Percentiles rank a stretch among this genome's conserved stretches.
phyloP scores from a whole-genome alignment of 352 stramenopile species.

The Saprolegnia parasitica region DNA sequence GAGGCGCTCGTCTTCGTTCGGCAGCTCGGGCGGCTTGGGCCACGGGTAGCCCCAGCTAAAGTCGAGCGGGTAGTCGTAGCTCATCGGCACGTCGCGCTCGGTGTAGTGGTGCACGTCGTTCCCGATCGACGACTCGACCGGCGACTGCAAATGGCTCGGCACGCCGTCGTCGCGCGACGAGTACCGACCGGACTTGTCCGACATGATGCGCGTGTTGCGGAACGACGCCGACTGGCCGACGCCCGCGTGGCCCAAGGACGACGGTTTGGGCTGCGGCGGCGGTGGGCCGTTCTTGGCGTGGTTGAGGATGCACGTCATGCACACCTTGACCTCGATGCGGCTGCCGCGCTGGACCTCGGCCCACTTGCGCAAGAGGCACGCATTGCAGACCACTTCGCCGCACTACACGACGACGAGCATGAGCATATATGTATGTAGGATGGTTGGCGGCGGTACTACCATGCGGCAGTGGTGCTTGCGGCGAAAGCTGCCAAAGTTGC shows the following conservation, averaged over 20 bases:
- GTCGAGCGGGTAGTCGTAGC: conserved; percentile 43
- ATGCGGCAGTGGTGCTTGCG: conserved; percentile 75
- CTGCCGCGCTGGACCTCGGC: conserved; percentile 47
- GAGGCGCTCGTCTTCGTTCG: conserved; percentile 62
- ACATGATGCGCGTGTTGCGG: conserved; percentile 31
- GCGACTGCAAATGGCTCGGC: conserved; percentile 13
- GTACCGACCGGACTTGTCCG: conserved; percentile 30
- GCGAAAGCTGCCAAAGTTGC: conserved; percentile 84
- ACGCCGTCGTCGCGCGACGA: conserved; percentile 1
- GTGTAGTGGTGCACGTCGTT: conserved; percentile 33
- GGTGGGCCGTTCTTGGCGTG: conserved; percentile 31
- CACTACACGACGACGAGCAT: too few relatives aligned
- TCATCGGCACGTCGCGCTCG: conserved; percentile 13
- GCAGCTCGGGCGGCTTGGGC: conserved; percentile 73
- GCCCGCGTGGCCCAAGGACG: not conserved
- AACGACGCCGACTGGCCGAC: conserved; percentile 29
- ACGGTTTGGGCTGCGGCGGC: not conserved
- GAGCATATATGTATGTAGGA: too few relatives aligned
- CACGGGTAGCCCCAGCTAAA: conserved; percentile 86
- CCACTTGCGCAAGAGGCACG: conserved; percentile 72
- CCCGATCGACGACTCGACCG: conserved; percentile 24
- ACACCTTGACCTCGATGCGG: conserved; percentile 68
- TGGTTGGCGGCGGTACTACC: conserved; percentile 10
- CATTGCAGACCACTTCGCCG: conserved; percentile 75
- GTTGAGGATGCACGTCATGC: conserved; percentile 71